phyloP scores from a whole-genome alignment of 306 rosid species.

The Vicia faba region DNA sequence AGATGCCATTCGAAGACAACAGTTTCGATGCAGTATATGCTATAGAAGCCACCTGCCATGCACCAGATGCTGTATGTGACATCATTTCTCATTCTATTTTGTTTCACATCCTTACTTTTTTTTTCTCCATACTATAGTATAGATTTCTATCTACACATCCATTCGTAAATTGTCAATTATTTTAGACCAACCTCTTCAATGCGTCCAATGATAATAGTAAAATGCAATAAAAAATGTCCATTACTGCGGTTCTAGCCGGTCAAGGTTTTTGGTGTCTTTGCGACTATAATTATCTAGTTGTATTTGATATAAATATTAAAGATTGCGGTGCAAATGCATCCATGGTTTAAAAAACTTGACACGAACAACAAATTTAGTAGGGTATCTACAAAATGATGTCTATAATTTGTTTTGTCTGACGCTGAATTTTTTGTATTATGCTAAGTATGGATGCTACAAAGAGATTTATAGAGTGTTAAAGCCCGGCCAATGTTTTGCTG shows the following conservation, averaged over 20 bases:
- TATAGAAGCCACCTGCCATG: constrained; percentile 99
- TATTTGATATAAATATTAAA: neutral
- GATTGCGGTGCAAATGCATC: neutral
- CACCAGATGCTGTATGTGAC: constrained; percentile 85
- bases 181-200: constrained; percentile 12
- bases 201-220: constrained; percentile 12
- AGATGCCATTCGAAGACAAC: constrained; percentile 82
- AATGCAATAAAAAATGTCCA: neutral
- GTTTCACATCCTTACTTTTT: neutral
- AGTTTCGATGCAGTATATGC: constrained; percentile 94
- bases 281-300: neutral
- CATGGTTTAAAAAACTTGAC: neutral
- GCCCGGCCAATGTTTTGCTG: constrained; percentile 93
- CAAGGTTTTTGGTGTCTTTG: neutral
- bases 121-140: neutral
- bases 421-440: constrained; percentile 1
- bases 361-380: constrained; percentile 11
- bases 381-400: constrained; percentile 20
- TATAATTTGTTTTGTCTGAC: constrained; percentile 38
- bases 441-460: constrained; percentile 87
- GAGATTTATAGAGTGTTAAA: constrained; percentile 89
- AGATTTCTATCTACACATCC: constrained; percentile 9
- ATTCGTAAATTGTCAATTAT: neutral
- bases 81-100: constrained; percentile 6
- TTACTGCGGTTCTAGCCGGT: neutral